A percentile compares a stretch with the other conserved stretches of the same genome.
phyloP scores from a whole-genome alignment of 306 rosid species.

The Quercus aquifolioides region DNA sequence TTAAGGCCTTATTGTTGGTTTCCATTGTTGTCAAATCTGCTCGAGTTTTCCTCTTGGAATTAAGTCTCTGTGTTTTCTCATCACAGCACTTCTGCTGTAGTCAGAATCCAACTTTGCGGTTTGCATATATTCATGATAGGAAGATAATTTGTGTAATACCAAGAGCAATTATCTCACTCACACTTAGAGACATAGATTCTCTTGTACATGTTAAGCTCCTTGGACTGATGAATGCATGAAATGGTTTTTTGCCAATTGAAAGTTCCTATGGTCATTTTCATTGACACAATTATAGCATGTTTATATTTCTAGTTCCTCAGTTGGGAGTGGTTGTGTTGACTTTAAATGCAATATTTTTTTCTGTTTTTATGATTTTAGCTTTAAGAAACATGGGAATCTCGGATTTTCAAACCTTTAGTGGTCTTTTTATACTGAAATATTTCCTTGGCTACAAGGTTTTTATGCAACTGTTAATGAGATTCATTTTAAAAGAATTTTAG shows the following conservation, averaged over 20 bases:
- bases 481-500: not conserved
- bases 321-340: not conserved
- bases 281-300: no score
- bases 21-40: not conserved
- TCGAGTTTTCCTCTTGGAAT: slow-evolving; percentile 12
- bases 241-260: no score
- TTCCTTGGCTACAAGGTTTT: not conserved
- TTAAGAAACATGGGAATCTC: not conserved
- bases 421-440: not conserved
- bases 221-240: not conserved
- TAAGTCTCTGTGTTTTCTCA: not conserved
- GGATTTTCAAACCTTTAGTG: not conserved
- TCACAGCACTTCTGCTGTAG: slow-evolving; percentile 11
- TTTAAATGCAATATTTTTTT: not conserved
- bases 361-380: not conserved
- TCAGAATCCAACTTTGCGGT: not conserved
- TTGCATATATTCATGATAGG: not conserved
- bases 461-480: not conserved
- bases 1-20: not conserved
- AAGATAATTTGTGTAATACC: no score
- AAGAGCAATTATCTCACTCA: no score
- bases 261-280: no score
- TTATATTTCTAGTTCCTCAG: not conserved
- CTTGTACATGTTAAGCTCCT: not conserved
- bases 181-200: not conserved